Conservation (phyloP, 805 yeast genomes). For the Yamadazyma ubonensis region DNA sequence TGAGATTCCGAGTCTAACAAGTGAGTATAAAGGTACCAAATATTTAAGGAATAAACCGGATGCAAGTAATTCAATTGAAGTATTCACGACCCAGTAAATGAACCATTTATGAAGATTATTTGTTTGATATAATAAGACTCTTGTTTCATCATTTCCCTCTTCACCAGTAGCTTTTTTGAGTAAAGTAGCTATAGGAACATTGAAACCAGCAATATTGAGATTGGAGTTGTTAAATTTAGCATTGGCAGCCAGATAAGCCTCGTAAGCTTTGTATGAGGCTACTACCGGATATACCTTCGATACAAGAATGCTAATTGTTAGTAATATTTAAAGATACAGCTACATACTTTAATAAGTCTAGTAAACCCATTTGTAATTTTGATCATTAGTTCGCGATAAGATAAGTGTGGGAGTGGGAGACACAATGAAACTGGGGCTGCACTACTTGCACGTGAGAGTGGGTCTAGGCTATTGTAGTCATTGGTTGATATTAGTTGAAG, state of each 20-base stretch:
- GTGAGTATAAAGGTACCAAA: constrained; percentile 54
- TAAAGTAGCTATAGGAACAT: constrained; percentile 39
- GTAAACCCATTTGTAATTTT: constrained; percentile 1
- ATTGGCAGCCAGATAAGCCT: constrained; percentile 35
- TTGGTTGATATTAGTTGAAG: too few species aligned
- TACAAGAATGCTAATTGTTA: constrained; percentile 3
- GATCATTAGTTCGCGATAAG: constrained; percentile 2
- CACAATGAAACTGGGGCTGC: constrained; percentile 1
- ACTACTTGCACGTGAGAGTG: too few species aligned
- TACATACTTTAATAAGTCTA: constrained; percentile 5
- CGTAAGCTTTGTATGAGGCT: constrained; percentile 60
- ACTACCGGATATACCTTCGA: constrained; percentile 49
- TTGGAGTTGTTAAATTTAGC: constrained; percentile 25
- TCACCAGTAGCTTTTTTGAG: constrained; percentile 29
- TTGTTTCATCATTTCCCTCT: constrained; percentile 13
- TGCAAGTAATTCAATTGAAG: constrained; percentile 41
- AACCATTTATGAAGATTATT: constrained; percentile 39
- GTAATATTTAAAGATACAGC: neutral
- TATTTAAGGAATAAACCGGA: constrained; percentile 44
- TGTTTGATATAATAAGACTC: constrained; percentile 12
- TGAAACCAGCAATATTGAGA: constrained; percentile 37
- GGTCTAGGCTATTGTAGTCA: too few species aligned
- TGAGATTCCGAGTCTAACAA: constrained; percentile 47
- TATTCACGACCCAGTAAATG: constrained; percentile 64
- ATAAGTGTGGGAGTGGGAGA: too few species aligned